These are phyloP conservation scores for Polychaeton citri DNA, from an alignment of 2,329 filamentous ascomycete species.

Conservation along the genomic window DNA sequence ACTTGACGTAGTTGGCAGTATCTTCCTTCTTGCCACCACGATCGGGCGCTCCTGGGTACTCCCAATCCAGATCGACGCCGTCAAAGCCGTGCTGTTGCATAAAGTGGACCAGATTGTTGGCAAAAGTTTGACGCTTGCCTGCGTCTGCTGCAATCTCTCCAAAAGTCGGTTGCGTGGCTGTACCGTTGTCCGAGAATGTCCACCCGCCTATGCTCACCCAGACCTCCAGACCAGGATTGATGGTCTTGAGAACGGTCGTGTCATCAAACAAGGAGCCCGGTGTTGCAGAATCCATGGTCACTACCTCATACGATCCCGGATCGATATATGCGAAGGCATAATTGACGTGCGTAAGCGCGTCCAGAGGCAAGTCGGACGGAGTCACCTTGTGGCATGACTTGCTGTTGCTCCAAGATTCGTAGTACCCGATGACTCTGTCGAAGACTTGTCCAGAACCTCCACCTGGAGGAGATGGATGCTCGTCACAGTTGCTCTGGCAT, in stretches of 20 bases:
- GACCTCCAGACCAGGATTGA: constrained; percentile 20
- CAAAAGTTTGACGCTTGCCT: constrained; percentile 1
- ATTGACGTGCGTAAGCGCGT: constrained; percentile 13
- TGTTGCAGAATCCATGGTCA: constrained; percentile 11
- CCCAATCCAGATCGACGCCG: constrained; percentile 10
- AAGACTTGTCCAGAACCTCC: not conserved
- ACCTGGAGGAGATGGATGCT: not conserved
- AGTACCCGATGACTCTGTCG: constrained; percentile 6
- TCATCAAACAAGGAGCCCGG: constrained; percentile 11
- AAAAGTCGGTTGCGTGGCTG: constrained; percentile 1
- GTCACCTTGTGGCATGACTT: not conserved
- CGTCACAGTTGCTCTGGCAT: not conserved
- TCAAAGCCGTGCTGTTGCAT: constrained; percentile 3
- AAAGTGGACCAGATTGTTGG: constrained; percentile 3
- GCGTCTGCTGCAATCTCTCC: not conserved
- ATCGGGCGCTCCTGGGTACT: constrained; percentile 15
- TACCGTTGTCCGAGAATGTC: constrained; percentile 26
- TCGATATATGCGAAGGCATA: constrained; percentile 29
- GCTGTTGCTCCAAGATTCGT: constrained; percentile 7
- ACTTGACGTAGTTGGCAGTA: constrained; percentile 22
- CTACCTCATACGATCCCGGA: constrained; percentile 12
- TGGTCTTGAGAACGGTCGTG: constrained; percentile 20
- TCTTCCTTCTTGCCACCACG: constrained; percentile 26
- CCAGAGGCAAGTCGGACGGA: not conserved
- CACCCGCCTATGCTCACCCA: constrained; percentile 31